Base-by-base conservation (phyloP, 1,139 yeast species). In the Sugiyamaella grinbergsii region DNA sequence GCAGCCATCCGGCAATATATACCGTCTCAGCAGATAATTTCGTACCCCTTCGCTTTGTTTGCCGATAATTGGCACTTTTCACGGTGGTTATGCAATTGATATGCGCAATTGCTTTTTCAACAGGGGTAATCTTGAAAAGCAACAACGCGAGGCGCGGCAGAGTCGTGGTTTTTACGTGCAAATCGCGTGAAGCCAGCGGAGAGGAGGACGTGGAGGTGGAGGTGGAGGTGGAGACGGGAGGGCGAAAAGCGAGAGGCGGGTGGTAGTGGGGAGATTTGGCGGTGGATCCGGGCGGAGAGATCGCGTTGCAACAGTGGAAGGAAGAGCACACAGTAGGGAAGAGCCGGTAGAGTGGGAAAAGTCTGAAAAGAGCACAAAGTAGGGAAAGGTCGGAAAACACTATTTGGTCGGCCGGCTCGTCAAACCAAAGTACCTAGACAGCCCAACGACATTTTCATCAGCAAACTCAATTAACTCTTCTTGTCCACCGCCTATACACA, bases 21-120 rank as follows among this genome's bases (percentile, higher is more conserved):
- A 40, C 36, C 44, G 32, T 23, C 42, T 38, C 40, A 36, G 5
- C 13, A 19, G 8, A 36, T 20, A 36, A 10, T 36, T 23, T n/a
- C n/a, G 11, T 15, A 40, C 33, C 32, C 44, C 44, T 40, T 29
- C 44, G 32, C 33, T 28, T 29, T 11, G 36, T 40, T 16, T 23
- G 31, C 31, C 31, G 38, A 16, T 34, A 34, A 16, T 19, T 34
- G 38, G 22, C 22, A 34, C 38, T 19, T 34, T 19, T 16, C 20
- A 8, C 19, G 20, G 23, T 19, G 7, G 20, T 13, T 34, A 16
- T 34, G 23, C 38, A 19, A 16, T 20, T 5, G 24, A 22, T 19
- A 19, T n/a, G 40, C 24, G 24, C 40, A 23, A 18, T 40, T 40
- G 10, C 44, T 40, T 40, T 40, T 40, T 40, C 44, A 16, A 29